phyloP scores from a whole-genome alignment of 257 asterid species.

The Primulina tabacum region DNA sequence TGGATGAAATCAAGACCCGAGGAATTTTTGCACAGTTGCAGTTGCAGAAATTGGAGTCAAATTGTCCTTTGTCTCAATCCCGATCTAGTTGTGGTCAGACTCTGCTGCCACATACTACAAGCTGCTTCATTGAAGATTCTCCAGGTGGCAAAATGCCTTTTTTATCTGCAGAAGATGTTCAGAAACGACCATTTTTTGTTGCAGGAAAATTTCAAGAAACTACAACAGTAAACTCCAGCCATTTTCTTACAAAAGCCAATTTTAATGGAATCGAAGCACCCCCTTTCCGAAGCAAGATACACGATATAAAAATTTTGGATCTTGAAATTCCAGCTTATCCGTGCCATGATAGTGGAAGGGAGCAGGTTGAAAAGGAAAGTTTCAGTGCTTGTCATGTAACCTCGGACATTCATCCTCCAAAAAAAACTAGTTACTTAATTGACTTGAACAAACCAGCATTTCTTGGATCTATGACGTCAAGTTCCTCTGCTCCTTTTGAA shows the following conservation, averaged over 20 bases:
- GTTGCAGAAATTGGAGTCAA: neutral
- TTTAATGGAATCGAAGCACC: neutral
- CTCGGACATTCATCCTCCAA: neutral
- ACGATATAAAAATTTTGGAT: neutral
- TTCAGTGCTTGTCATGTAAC: neutral
- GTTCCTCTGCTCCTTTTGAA: neutral
- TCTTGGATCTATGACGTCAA: neutral
- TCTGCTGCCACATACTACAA: neutral
- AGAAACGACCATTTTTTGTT: neutral
- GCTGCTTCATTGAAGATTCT: neutral
- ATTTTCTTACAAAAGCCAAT: neutral
- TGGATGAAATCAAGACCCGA: neutral
- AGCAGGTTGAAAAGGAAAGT: neutral
- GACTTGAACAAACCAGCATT: neutral
- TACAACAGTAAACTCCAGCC: neutral
- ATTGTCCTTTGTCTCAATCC: neutral
- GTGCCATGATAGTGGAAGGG: neutral
- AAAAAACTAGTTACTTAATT: neutral
- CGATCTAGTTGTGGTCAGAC: neutral
- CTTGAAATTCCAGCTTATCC: neutral
- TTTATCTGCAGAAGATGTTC: neutral
- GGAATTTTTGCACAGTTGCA: neutral
- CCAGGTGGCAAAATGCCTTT: neutral
- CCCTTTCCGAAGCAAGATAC: neutral
- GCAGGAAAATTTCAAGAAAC: neutral